Conservation (phyloP, 352 stramenopile genomes). For the Phytophthora cryptogea region DNA sequence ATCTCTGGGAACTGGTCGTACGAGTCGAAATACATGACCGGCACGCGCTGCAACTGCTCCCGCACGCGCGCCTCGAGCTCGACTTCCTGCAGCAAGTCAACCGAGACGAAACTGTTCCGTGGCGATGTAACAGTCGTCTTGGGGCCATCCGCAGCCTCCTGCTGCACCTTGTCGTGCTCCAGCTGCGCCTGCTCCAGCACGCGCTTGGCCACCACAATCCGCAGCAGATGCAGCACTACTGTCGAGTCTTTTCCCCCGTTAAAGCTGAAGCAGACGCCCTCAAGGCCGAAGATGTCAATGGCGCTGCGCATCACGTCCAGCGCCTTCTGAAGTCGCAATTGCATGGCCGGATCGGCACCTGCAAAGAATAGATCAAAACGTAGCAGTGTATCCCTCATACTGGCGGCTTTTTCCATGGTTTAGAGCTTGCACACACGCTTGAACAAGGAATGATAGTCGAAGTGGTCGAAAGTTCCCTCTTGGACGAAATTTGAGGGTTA, state of each 20-base stretch:
- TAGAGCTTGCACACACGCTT: constrained; percentile 1
- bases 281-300: constrained; percentile 81
- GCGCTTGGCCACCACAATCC: constrained; percentile 79
- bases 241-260: constrained; percentile 95
- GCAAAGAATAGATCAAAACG: constrained; percentile 75
- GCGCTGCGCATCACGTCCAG: constrained; percentile 77
- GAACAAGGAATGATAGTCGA: background rate
- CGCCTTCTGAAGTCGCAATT: constrained; percentile 61
- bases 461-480: background rate
- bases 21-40: constrained; percentile 97
- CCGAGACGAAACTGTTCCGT: constrained; percentile 57
- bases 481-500: background rate
- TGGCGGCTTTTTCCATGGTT: constrained; percentile 24
- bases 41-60: constrained; percentile 54
- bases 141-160: constrained; percentile 18
- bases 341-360: constrained; percentile 43
- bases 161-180: constrained; percentile 11
- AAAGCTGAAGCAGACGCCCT: constrained; percentile 89
- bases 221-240: constrained; percentile 90
- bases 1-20: constrained; percentile 95
- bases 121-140: constrained; percentile 64
- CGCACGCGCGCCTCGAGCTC: constrained; percentile 59
- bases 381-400: constrained; percentile 36
- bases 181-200: constrained; percentile 51
- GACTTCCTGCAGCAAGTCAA: constrained; percentile 48